phyloP scores from a whole-genome alignment of 768 basidiomycete genomes.

The Pulveroboletus frians region DNA sequence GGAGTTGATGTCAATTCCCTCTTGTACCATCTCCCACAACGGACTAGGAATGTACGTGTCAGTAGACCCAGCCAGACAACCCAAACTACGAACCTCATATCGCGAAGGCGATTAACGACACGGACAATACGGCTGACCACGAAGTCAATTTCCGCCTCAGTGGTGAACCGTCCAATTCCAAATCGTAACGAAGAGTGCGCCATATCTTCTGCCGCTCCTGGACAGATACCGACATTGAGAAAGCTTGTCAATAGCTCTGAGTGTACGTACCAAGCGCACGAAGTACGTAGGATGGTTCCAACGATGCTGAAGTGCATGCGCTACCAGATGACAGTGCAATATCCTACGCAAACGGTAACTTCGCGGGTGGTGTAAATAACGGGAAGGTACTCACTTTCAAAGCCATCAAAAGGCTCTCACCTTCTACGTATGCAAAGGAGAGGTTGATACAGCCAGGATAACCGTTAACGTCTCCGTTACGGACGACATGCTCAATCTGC shows the following conservation, averaged over 20 bases:
- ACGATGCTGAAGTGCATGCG: slow-evolving; percentile 95
- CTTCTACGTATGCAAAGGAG: slow-evolving; percentile 94
- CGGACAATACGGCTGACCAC: slow-evolving; percentile 83
- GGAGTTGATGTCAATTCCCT: slow-evolving; percentile 91
- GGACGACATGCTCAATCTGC: slow-evolving; percentile 83
- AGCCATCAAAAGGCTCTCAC: slow-evolving; percentile 96
- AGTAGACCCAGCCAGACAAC: slow-evolving; percentile 3
- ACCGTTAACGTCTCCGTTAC: slow-evolving; percentile 88
- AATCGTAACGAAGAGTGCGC: slow-evolving; percentile 97
- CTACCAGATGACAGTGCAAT: slow-evolving; percentile 97
- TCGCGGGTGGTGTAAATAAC: slow-evolving; percentile 2
- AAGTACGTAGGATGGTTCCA: slow-evolving; percentile 97
- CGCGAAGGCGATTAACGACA: slow-evolving; percentile 83
- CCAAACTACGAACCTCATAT: slow-evolving; percentile 69
- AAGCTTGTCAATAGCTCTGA: background rate
- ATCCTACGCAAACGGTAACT: slow-evolving; percentile 47
- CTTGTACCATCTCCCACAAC: slow-evolving; percentile 99
- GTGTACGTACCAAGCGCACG: slow-evolving; percentile 73
- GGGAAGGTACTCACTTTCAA: slow-evolving; percentile 60
- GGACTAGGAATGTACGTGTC: slow-evolving; percentile 47
- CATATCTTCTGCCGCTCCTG: slow-evolving; percentile 96
- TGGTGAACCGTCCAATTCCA: slow-evolving; percentile 96
- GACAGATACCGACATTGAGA: background rate
- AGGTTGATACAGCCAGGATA: slow-evolving; percentile 97
- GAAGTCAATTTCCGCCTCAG: slow-evolving; percentile 94